Evolutionary conservation across 148 eudicot species (phyloP).

Genomic region (Fallopia convolvulus): DNA sequence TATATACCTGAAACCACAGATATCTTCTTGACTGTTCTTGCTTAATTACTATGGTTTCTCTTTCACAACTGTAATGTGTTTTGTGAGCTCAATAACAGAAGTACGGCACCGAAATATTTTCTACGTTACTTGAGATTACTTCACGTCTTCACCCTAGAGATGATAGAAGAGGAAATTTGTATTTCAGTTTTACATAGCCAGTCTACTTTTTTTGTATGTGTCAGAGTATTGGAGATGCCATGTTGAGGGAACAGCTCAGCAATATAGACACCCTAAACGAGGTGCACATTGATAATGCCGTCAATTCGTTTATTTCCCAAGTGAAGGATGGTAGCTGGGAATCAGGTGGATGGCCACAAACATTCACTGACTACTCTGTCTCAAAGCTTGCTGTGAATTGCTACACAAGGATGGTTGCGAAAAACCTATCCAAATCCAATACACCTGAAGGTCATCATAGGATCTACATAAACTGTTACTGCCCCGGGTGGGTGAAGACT

Average conservation of each 20-base stretch:
- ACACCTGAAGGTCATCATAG: conserved; percentile 60
- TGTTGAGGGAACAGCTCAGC: conserved; percentile 66
- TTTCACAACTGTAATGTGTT: neutral
- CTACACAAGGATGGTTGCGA: conserved; percentile 70
- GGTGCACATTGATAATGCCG: conserved; percentile 51
- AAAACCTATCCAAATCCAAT: conserved; percentile 37
- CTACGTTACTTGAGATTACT: neutral
- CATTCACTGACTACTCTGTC: conserved; percentile 70
- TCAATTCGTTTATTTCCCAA: conserved; percentile 61
- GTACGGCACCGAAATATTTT: too few relatives aligned
- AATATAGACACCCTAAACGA: conserved; percentile 51
- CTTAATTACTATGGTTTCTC: neutral
- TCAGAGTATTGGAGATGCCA: conserved; percentile 58
- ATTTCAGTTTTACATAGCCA: neutral
- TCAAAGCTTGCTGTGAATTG: conserved; percentile 85
- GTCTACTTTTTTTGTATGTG: neutral
- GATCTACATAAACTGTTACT: conserved; percentile 73
- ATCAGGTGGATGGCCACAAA: conserved; percentile 75
- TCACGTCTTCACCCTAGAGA: neutral
- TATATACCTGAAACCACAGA: neutral
- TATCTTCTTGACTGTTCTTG: neutral
- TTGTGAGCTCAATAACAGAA: neutral
- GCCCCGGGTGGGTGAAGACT: conserved; percentile 97
- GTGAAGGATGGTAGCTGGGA: conserved; percentile 74
- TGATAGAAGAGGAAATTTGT: neutral